Evolutionary conservation across 2,329 filamentous ascomycete species (phyloP).

Genomic region (Cytospora mali): DNA sequence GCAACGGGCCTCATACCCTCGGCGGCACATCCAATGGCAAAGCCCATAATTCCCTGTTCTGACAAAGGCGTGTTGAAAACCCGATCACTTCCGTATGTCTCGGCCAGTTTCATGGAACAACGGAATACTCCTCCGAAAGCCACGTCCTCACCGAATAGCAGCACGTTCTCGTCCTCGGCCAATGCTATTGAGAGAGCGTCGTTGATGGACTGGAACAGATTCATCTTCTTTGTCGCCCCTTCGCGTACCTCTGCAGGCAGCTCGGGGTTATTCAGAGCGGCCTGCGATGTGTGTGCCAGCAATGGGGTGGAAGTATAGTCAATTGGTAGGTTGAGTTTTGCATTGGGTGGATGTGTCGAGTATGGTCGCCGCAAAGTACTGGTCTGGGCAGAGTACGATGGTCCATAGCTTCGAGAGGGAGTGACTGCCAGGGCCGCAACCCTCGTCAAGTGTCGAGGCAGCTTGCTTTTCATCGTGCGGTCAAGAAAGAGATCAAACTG

Average conservation of each 20-base stretch:
- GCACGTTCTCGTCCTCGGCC: slow-evolving; percentile 78
- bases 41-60: slow-evolving; percentile 71
- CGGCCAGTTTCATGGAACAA: slow-evolving; percentile 66
- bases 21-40: slow-evolving; percentile 67
- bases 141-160: slow-evolving; percentile 96
- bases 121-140: slow-evolving; percentile 80
- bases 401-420: slow-evolving; percentile 20
- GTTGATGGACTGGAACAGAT: slow-evolving; percentile 93
- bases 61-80: slow-evolving; percentile 73
- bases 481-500: background rate
- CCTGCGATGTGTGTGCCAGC: slow-evolving; percentile 76
- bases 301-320: slow-evolving; percentile 84
- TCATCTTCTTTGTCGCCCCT: slow-evolving; percentile 80
- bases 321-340: slow-evolving; percentile 78
- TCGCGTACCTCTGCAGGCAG: slow-evolving; percentile 67
- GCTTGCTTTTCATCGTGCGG: slow-evolving; percentile 12
- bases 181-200: slow-evolving; percentile 83
- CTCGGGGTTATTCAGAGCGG: slow-evolving; percentile 71
- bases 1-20: slow-evolving; percentile 69
- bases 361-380: slow-evolving; percentile 40
- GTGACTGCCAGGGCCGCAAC: slow-evolving; percentile 18
- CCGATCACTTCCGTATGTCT: slow-evolving; percentile 67
- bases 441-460: slow-evolving; percentile 26
- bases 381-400: slow-evolving; percentile 24
- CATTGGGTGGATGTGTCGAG: slow-evolving; percentile 61